phyloP scores from a whole-genome alignment of 345 rosid genomes.

The Eutrema japonicum region DNA sequence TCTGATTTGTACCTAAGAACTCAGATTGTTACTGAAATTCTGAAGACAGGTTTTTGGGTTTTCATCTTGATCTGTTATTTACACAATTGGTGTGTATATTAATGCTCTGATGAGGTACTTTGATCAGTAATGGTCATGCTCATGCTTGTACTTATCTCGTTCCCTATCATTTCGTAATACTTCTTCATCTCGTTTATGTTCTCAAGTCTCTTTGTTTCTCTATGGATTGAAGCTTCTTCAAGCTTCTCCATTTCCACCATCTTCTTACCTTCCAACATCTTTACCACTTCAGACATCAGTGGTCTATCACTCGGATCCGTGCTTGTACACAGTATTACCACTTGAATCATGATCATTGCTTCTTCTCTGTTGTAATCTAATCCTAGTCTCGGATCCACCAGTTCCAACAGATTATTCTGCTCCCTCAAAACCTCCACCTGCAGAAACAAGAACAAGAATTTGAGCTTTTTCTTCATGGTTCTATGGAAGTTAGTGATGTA shows the following conservation, averaged over 20 bases:
- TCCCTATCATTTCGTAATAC: slow-evolving; percentile 26
- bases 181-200: slow-evolving; percentile 40
- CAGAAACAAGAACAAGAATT: neutral
- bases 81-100: neutral
- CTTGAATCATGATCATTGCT: slow-evolving; percentile 49
- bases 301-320: slow-evolving; percentile 44
- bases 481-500: neutral
- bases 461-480: neutral
- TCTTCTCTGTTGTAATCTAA: slow-evolving; percentile 48
- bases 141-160: slow-evolving; percentile 12
- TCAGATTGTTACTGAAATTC: slow-evolving; percentile 26
- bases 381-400: slow-evolving; percentile 53
- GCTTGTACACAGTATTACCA: slow-evolving; percentile 48
- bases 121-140: slow-evolving; percentile 17
- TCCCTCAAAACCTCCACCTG: slow-evolving; percentile 47
- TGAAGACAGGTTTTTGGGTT: slow-evolving; percentile 10
- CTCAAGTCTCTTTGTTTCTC: slow-evolving; percentile 26
- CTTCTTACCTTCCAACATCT: slow-evolving; percentile 56
- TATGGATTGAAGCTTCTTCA: slow-evolving; percentile 31
- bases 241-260: slow-evolving; percentile 31
- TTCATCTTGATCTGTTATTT: slow-evolving; percentile 22
- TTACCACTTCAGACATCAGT: slow-evolving; percentile 57
- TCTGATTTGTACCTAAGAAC: slow-evolving; percentile 35
- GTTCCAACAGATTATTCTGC: slow-evolving; percentile 45
- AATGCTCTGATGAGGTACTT: slow-evolving; percentile 25